A percentile compares a stretch with the other conserved stretches of the same genome.
phyloP scores from a whole-genome alignment of 306 rosid genomes.

The Mucuna pruriens region DNA sequence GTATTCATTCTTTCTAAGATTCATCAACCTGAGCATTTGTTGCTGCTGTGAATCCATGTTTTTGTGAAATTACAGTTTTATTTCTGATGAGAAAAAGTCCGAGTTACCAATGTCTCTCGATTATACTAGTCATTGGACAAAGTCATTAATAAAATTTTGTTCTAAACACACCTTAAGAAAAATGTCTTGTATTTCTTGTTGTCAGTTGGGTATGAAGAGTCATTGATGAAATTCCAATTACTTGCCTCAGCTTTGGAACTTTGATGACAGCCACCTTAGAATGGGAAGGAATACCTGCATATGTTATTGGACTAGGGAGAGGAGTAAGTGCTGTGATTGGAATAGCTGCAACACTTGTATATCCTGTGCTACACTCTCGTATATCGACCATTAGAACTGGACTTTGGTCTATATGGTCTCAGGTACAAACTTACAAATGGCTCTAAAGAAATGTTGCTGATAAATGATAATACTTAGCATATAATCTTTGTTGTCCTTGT shows the following conservation, averaged over 20 bases:
- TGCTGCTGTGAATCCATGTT: not conserved
- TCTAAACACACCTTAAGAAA: not conserved
- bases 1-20: not conserved
- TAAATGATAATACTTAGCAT: too few relatives aligned
- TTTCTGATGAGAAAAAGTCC: not conserved
- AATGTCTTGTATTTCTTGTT: constrained; percentile 6
- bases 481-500: not conserved
- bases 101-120: not conserved
- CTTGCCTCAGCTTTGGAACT: constrained; percentile 76
- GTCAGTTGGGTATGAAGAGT: constrained; percentile 6
- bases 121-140: not conserved
- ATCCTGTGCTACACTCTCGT: constrained; percentile 66
- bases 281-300: constrained; percentile 89
- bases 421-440: constrained; percentile 50
- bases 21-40: constrained; percentile 4
- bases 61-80: not conserved
- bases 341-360: constrained; percentile 70
- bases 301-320: constrained; percentile 70
- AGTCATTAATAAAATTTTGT: not conserved
- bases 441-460: too few relatives aligned
- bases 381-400: constrained; percentile 74
- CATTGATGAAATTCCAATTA: constrained; percentile 28
- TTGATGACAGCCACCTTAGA: constrained; percentile 90
- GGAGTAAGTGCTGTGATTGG: constrained; percentile 79
- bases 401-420: constrained; percentile 90